Base-by-base conservation (phyloP, 208 protist genomes). In the Acanthamoeba triangularis region DNA sequence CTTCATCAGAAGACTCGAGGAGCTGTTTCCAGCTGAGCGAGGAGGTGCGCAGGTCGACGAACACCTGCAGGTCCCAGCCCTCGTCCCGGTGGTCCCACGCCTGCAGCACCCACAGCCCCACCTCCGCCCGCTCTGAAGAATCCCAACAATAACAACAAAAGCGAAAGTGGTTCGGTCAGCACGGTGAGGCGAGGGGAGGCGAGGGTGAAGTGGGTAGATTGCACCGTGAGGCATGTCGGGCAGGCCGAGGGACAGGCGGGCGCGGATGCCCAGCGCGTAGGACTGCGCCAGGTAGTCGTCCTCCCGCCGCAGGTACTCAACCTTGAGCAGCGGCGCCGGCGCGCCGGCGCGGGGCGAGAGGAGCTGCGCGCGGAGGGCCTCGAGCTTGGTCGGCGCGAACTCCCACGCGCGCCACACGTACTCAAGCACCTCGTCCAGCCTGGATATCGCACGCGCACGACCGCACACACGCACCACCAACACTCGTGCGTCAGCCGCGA, bases 371-470 rank as follows among this genome's bases (percentile, higher is more conserved):
- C 33, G 72, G 30, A 80, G 72, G 72, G 72, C 72, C 0, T 47
- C 33, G 14, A 80, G 72, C 72, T 80, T 80, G 72, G 35, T 35
- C 0, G 72, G 72, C 1, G 10, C 37, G 35, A 80, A 80, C 20
- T 35, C 28, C 72, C 72, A 37, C 20, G 0, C 0, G 13, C 72
- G 72, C 72, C 72, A 80, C 37, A 80, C 72, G 35, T 80, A 80
- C 30, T 80, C 33, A 0, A 80, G 72, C 33, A 80, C 72, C 72
- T 80, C 72, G 23, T 80, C 33, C 72, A 80, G 72, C 72, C 72
- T 80, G 16, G 16, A 14, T 69, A 47, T 7, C 52, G 56, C 56
- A 2, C 28, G 3, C 18, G 7, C 18, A 67, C 28, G 2, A 23
- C 1, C 11, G 49, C 52, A 56, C 52, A 20, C 52, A 11, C 52